Base-by-base conservation (phyloP, 2,329 filamentous ascomycete genomes). In the Pseudogymnoascus pannorum region DNA sequence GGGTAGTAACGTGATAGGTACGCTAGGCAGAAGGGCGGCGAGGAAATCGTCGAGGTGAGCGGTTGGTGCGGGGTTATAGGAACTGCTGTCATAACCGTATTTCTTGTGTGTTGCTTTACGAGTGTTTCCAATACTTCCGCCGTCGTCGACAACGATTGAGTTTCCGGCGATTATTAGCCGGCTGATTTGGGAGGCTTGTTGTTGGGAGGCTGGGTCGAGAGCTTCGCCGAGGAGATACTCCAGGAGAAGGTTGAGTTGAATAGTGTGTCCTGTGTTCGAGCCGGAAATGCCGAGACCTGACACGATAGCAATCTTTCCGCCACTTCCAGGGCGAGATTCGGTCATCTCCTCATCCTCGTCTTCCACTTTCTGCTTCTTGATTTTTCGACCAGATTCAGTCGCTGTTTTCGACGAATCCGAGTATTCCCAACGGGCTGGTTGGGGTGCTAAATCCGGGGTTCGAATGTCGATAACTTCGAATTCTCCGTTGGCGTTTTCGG, bases 391-490 rank as follows among this genome's bases (percentile, higher is more conserved):
- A 64, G 75, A 76, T 33, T 69, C 67, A 22, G 74, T 74, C 33
- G 67, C 65, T 31, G 66, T 61, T 54, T 62, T 67, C 65, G 67
- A 72, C 58, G 69, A 74, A 65, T 87, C 81, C 6, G 87, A 82
- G 26, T 87, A 77, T 59, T 87, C 81, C 91, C 92, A 96, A 29
- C 93, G 85, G 58, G 84, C 81, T 11, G 90, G 88, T 70, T 99
- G 94, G 0, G 86, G 85, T 14, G 93, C 83, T 4, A 99, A 76
- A 71, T 97, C 92, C 5, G 94, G 90, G 44, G 96, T 87, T 70
- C 92, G 91, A 67, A 96, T 80, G 74, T 96, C 93, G 40, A 97
- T 81, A 5, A 96, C 88, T 68, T 97, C 92, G 64, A 99, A 92
- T 68, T 96, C 91, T 65, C 94, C 94, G 75, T 93, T 88, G 59